A percentile compares a stretch with the other conserved stretches of the same genome.
These are phyloP conservation scores for Fusarium anguioides DNA, from an alignment of 2,329 filamentous ascomycete genomes.

Conservation along the genomic window DNA sequence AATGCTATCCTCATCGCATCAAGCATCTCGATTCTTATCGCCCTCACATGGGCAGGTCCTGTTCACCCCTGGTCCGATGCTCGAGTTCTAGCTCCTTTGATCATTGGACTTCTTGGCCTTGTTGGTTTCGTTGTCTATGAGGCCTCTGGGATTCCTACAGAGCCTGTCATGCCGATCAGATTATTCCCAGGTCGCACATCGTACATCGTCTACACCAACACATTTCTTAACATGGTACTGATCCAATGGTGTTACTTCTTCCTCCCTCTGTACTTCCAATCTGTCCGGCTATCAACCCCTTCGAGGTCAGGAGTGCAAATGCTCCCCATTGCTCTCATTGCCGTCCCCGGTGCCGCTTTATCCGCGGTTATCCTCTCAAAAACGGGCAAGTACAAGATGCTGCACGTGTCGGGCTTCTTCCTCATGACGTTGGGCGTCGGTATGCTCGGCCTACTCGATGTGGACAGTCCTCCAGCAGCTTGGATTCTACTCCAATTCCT, in stretches of 20 bases:
- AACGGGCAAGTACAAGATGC: constrained; percentile 48
- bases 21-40: constrained; percentile 54
- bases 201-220: constrained; percentile 38
- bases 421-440: constrained; percentile 56
- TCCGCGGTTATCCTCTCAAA: constrained; percentile 47
- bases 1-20: constrained; percentile 55
- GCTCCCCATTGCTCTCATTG: constrained; percentile 47
- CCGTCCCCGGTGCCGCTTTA: constrained; percentile 45
- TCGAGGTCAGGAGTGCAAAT: constrained; percentile 49
- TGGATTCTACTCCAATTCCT: constrained; percentile 57
- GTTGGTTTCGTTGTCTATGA: constrained; percentile 37
- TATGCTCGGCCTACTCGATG: constrained; percentile 53
- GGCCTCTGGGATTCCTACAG: constrained; percentile 30
- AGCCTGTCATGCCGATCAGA: constrained; percentile 43
- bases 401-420: constrained; percentile 53
- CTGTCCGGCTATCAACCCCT: constrained; percentile 50
- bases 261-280: constrained; percentile 60
- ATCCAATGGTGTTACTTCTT: constrained; percentile 55
- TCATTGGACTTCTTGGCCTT: constrained; percentile 42
- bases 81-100: constrained; percentile 55
- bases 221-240: constrained; percentile 37
- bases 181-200: constrained; percentile 40
- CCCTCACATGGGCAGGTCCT: constrained; percentile 58
- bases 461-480: constrained; percentile 46
- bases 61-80: constrained; percentile 55